These are phyloP conservation scores for Choanephora cucurbitarum DNA, from an alignment of 371 early-diverging fungal species.

Conservation along the genomic window DNA sequence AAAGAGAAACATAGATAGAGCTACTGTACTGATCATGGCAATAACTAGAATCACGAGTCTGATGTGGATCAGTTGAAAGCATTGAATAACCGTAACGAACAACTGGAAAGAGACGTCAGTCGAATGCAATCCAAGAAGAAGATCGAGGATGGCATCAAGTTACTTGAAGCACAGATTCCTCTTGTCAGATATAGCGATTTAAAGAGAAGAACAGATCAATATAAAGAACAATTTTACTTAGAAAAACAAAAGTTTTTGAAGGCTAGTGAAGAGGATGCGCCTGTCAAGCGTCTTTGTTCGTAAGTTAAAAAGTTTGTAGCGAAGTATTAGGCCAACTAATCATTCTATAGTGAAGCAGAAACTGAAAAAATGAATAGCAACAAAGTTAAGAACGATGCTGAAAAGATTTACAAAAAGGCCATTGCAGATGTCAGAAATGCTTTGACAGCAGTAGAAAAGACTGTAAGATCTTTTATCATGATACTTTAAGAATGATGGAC, in stretches of 20 bases:
- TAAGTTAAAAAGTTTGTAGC: constrained; percentile 15
- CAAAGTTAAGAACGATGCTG: background rate
- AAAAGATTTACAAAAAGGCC: constrained; percentile 3
- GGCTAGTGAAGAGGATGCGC: constrained; percentile 45
- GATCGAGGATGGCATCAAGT: constrained; percentile 35
- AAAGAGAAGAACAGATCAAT: constrained; percentile 53
- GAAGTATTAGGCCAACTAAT: background rate
- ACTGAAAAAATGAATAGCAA: background rate
- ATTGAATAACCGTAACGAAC: constrained; percentile 59
- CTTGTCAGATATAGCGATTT: constrained; percentile 66
- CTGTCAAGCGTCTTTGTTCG: constrained; percentile 35
- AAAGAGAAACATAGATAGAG: too few relatives aligned
- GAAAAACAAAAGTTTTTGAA: constrained; percentile 38
- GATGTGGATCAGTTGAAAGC: constrained; percentile 54
- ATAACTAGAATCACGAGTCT: constrained; percentile 52
- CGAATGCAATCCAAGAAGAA: constrained; percentile 72
- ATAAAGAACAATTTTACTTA: constrained; percentile 46
- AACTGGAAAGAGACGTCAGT: constrained; percentile 73
- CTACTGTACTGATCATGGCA: too few relatives aligned
- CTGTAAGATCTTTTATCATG: too few relatives aligned
- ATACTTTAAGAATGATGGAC: too few relatives aligned
- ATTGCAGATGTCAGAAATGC: background rate
- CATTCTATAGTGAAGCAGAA: background rate
- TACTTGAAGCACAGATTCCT: constrained; percentile 59
- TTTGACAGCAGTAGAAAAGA: background rate